Evolutionary conservation across 1,284 basidiomycete genomes (phyloP), one percentile per base, ranked within the genome.

Genomic region (Stygiomarasmius scandens): DNA sequence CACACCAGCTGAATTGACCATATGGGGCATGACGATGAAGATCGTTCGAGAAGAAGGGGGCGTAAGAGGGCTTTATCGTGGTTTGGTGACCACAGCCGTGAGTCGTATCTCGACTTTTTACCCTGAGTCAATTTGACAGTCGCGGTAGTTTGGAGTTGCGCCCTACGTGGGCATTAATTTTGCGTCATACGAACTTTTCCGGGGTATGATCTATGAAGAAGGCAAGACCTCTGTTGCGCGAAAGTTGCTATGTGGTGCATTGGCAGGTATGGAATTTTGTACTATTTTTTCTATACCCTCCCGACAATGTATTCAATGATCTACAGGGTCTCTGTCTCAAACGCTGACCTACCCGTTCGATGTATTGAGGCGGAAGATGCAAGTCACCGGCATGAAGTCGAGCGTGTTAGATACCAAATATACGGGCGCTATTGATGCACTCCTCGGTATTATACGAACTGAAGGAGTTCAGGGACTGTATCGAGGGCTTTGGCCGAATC

Each of bases 331-430:
- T 20, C 90, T 97, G 64, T 94, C 92, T 27, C 93, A 98, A 71
- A 94, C 95, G 34, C 74, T 98, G 65, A 98, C 96, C 6, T 98
- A 97, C 70, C 96, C 96, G 0, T 92, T 98, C 67, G 96, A 99
- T 71, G 94, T 98, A 1, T 74, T 98, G 54, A 81, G 96, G 44
- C 81, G 96, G 51, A 95, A 97, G 75, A 95, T 99, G 90, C 96
- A 99, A 72, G 93, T 96, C 56, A 86, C 89, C 1, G 96, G 96
- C 1, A 90, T 98, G 88, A 74, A 81, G 60, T 78, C 79, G 43
- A 80, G 82, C 56, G 75, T 82, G 58, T 66, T 88, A 58, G 81
- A 83, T 44, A 74, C 84, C 61, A 84, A 85, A 67, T 95, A 95
- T 73, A 86, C 75, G 49, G 92, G 93, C 24, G 93, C 90, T 16